Conservation (phyloP, 1,139 yeast genomes). For the Saccharomyces pastorianus region DNA sequence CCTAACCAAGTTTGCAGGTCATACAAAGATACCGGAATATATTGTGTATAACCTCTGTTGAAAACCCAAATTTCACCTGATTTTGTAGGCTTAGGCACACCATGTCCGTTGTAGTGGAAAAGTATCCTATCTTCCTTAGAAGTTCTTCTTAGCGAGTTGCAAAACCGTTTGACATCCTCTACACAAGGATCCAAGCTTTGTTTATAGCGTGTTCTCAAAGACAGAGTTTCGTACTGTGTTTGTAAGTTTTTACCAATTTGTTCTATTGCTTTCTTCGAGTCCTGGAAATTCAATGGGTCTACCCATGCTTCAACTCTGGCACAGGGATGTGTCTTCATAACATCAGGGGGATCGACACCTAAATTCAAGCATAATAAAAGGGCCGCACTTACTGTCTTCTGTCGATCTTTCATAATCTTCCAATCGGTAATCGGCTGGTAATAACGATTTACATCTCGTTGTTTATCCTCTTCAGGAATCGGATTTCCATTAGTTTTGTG, state of each 20-base stretch:
- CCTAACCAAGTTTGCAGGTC: conserved; percentile 97
- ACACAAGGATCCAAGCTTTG: conserved; percentile 91
- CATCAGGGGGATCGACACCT: conserved; percentile 97
- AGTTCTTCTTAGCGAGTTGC: conserved; percentile 77
- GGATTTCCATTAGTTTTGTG: conserved; percentile 90
- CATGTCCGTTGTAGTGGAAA: conserved; percentile 96
- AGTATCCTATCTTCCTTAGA: conserved; percentile 87
- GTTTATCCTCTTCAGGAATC: conserved; percentile 45
- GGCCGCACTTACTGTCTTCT: conserved; percentile 92
- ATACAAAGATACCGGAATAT: conserved; percentile 87
- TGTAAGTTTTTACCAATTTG: conserved; percentile 84
- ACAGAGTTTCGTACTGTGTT: conserved; percentile 79
- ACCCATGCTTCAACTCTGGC: conserved; percentile 92
- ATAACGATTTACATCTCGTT: conserved; percentile 39
- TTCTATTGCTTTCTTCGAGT: conserved; percentile 86
- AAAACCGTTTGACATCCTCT: conserved; percentile 88
- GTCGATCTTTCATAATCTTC: conserved; percentile 85
- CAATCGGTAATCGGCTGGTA: conserved; percentile 78
- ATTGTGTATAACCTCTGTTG: conserved; percentile 92
- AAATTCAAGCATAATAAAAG: conserved; percentile 80
- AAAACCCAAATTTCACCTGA: conserved; percentile 99
- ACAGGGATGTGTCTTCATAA: conserved; percentile 87
- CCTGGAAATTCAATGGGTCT: conserved; percentile 77
- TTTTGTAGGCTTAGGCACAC: conserved; percentile 95
- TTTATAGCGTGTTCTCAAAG: conserved; percentile 81